Evolutionary conservation across 179 eudicot species (phyloP), one percentile per base, ranked within the genome.

Genomic region (Silene coronaria): DNA sequence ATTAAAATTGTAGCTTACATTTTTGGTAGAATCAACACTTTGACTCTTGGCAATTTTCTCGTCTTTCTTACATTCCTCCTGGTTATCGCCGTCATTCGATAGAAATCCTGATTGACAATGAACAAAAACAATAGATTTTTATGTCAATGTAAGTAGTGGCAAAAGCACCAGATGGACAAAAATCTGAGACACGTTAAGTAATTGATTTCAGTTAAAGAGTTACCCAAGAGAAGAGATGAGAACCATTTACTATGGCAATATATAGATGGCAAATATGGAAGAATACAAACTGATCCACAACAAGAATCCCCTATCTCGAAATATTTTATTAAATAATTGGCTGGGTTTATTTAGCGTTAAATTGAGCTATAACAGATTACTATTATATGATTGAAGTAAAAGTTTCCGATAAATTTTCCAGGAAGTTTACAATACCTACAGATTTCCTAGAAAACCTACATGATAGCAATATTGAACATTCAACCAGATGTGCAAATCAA

Each of bases 21-120:
- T 86, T 75, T 80, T 76, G 32, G 72, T 27, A 45, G 81, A 83
- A 23, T 81, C 83, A 24, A 83, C 80, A 45, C n/a, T 59, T 51
- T 82, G 75, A 53, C 70, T 78, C 78, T 80, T 63, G 72, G 82
- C 81, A 32, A 76, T 76, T 67, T 82, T 67, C 21, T 63, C 77
- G 48, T 82, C 83, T 57, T 11, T 61, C 77, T 81, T 73, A 62
- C 75, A 22, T 46, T 70, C 75, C 66, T 85, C 78, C 67, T 79
- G 80, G n/a, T 51, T 36, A 73, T 78, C 81, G 45, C 69, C 77
- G 59, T 82, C 85, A 85, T 88, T 84, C 48, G 68, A 73, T 71
- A 89, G 84, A 83, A 85, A 85, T 55, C 90, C 98, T 91, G 73
- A 17, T 26, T 34, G 21, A 46, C 16, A 6, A 30, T 53, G 55